A percentile compares a stretch with the other conserved stretches of the same genome.
Conservation (phyloP, 805 yeast genomes). For the Yarrowia sp. region DNA sequence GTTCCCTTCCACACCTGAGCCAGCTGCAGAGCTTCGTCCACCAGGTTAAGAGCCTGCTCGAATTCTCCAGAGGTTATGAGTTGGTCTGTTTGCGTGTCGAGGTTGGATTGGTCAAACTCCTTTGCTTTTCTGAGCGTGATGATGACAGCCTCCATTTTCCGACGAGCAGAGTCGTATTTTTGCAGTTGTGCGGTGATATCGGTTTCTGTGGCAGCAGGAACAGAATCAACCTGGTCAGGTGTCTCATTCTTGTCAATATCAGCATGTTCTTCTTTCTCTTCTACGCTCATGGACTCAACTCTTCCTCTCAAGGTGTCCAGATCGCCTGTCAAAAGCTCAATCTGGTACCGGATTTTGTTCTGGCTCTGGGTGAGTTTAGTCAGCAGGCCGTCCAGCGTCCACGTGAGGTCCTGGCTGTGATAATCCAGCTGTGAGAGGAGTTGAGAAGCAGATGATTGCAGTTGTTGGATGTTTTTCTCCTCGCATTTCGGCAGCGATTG, state of each 20-base stretch:
- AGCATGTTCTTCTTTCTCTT: neutral
- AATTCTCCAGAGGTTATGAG: slow-evolving; percentile 27
- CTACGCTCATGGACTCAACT: neutral
- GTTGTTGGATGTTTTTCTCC: slow-evolving; percentile 30
- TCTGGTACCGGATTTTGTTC: slow-evolving; percentile 36
- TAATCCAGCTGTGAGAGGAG: slow-evolving; percentile 37
- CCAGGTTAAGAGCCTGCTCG: slow-evolving; percentile 28
- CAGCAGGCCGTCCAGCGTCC: slow-evolving; percentile 33
- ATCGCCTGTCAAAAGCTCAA: slow-evolving; percentile 37
- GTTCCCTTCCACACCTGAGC: slow-evolving; percentile 35
- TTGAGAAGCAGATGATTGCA: slow-evolving; percentile 34
- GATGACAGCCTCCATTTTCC: slow-evolving; percentile 33
- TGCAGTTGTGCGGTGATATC: neutral
- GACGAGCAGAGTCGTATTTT: slow-evolving; percentile 31
- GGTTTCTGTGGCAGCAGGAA: too few relatives aligned
- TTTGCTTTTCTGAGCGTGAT: slow-evolving; percentile 32
- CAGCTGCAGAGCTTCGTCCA: slow-evolving; percentile 28
- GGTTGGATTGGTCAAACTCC: slow-evolving; percentile 33
- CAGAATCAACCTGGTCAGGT: neutral
- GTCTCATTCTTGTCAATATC: too few relatives aligned
- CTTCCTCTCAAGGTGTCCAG: slow-evolving; percentile 30
- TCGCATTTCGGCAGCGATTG: slow-evolving; percentile 17
- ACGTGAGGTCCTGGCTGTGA: slow-evolving; percentile 34
- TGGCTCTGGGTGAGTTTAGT: slow-evolving; percentile 32
- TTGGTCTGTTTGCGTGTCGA: slow-evolving; percentile 32